Evolutionary conservation across 2,329 filamentous ascomycete species (phyloP), one percentile per base, ranked within the genome.

Genomic region (Cucurbitaria berberidis): DNA sequence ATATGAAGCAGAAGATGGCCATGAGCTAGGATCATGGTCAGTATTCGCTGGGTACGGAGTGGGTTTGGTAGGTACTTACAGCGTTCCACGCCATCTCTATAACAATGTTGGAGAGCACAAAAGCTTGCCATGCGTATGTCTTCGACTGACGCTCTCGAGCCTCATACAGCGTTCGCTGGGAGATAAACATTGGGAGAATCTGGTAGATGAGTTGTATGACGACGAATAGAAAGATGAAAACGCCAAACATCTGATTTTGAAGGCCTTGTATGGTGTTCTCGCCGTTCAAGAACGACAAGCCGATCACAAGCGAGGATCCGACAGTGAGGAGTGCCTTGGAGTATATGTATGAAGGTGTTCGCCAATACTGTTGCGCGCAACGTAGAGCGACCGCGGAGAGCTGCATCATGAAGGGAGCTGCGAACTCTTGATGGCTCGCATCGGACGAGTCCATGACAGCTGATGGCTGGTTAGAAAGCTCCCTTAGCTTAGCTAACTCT

Each of bases 41-140:
- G 7, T 3, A 8, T 5, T 3, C 5, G 13, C 8, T 27, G 88
- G 3, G 93, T 76, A 43, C n/a, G 15, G 22, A 19, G 16, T 16
- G 10, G 5, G 16, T 19, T 19, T 11, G n/a, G 18, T 45, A 77
- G 58, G 95, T 5, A 89, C 84, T 40, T 79, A 54, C 39, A 73
- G 79, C 67, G 74, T 80, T 38, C 84, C 80, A 2, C 67, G 73
- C 46, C 74, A 91, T 80, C 67, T 92, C 89, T 40, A 89, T 86
- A 1, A 88, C 47, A 50, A 91, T 84, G 66, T 90, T 89, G 63
- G 86, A 83, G 3, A 88, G 75, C 64, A 91, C 81, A 73, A 91
- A 91, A 1, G 82, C 86, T 63, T 85, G 82, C 89, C 89, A 91
- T 0, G 86, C 89, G 75, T 91, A 92, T 0, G 85, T 81, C 65